phyloP scores from a whole-genome alignment of 2,329 filamentous ascomycete species.

The Ceratocystis variospora region DNA sequence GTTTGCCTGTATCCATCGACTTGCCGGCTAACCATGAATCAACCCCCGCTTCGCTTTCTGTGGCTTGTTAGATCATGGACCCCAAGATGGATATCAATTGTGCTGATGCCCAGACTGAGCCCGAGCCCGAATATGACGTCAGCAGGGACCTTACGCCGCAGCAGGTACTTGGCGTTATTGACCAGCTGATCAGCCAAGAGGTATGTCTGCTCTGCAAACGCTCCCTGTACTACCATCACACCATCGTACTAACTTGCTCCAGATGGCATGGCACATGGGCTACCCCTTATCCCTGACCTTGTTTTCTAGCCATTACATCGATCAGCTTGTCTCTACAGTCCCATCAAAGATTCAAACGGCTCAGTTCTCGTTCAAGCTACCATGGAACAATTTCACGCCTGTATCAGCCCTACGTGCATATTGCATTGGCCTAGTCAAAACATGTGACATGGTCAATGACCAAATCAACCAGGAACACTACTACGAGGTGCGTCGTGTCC shows the following conservation, averaged over 20 bases:
- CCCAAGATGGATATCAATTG: slow-evolving; percentile 97
- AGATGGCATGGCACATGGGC: slow-evolving; percentile 97
- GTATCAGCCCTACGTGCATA: slow-evolving; percentile 65
- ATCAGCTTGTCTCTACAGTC: slow-evolving; percentile 61
- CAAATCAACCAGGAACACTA: slow-evolving; percentile 72
- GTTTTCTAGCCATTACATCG: slow-evolving; percentile 83
- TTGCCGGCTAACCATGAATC: background rate
- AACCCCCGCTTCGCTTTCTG: background rate
- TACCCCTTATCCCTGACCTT: slow-evolving; percentile 89
- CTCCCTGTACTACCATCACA: too few species aligned
- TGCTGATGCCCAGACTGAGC: slow-evolving; percentile 60
- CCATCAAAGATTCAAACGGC: slow-evolving; percentile 51
- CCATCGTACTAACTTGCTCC: slow-evolving; percentile 12
- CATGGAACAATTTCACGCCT: slow-evolving; percentile 32
- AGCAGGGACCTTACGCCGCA: slow-evolving; percentile 52
- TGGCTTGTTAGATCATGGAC: slow-evolving; percentile 73
- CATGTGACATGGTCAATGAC: slow-evolving; percentile 64
- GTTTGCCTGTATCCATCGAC: background rate
- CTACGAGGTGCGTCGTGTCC: slow-evolving; percentile 55
- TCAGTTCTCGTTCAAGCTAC: slow-evolving; percentile 37
- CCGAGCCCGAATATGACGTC: slow-evolving; percentile 73
- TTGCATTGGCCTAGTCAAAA: slow-evolving; percentile 71
- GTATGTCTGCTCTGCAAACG: slow-evolving; percentile 32
- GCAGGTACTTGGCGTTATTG: slow-evolving; percentile 84
- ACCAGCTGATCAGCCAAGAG: slow-evolving; percentile 81